These are phyloP conservation scores for Bolboschoenoplectus hybrid DNA, from an alignment of 202 grass and related monocot genomes.

Conservation along the genomic window DNA sequence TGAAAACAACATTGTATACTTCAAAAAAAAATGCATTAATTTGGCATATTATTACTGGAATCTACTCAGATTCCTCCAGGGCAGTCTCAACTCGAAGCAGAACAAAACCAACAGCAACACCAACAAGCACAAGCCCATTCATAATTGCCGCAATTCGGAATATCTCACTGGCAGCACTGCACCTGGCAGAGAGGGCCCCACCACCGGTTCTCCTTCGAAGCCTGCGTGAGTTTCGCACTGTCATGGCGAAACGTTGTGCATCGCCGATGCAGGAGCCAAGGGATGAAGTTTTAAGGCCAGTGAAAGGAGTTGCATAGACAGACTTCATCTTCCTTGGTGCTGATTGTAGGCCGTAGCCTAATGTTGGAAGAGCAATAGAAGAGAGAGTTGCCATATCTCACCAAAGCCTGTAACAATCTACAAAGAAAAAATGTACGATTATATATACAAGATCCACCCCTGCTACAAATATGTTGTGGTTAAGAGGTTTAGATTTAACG, in stretches of 20 bases:
- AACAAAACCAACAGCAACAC: constrained; percentile 89
- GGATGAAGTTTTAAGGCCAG: constrained; percentile 8
- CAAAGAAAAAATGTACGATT: constrained; percentile 9
- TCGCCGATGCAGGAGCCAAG: not conserved
- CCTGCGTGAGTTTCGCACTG: constrained; percentile 39
- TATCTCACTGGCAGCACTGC: constrained; percentile 67
- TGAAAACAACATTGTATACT: constrained; percentile 35
- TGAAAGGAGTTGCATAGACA: constrained; percentile 64
- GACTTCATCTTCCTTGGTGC: constrained; percentile 28
- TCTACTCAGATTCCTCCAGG: constrained; percentile 78
- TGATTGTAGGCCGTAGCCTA: constrained; percentile 1
- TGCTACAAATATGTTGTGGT: constrained; percentile 22
- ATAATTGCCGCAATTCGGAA: constrained; percentile 80
- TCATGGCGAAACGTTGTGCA: constrained; percentile 60
- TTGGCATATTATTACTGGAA: constrained; percentile 27
- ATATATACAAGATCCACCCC: not conserved
- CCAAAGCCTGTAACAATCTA: constrained; percentile 28
- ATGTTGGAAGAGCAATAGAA: not conserved
- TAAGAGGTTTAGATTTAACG: constrained; percentile 22
- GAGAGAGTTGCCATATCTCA: constrained; percentile 37
- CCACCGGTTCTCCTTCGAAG: constrained; percentile 14
- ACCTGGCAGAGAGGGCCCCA: constrained; percentile 37
- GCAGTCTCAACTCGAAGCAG: constrained; percentile 76
- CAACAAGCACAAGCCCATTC: constrained; percentile 78
- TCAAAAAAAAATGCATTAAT: constrained; percentile 35